Percentiles rank a stretch among this genome's conserved stretches.
Conservation (phyloP, 352 stramenopile genomes). For the Globisporangium polare region DNA sequence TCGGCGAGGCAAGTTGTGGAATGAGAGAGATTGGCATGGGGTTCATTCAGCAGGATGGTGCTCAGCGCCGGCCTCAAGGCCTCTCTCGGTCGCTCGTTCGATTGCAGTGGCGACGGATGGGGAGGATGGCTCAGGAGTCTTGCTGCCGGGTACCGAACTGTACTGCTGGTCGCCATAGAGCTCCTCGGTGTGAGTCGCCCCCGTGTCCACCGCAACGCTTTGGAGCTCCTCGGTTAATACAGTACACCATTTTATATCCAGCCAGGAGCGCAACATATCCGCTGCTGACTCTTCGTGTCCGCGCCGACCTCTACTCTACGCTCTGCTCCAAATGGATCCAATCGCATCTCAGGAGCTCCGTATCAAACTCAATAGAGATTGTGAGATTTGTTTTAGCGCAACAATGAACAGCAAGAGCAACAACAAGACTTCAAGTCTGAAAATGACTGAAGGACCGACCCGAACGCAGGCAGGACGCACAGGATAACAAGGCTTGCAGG, state of each 20-base stretch:
- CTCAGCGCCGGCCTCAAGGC: neutral
- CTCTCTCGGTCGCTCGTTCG: too few relatives aligned
- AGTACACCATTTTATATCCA: neutral
- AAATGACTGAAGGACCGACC: too few relatives aligned
- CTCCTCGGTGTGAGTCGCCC: neutral
- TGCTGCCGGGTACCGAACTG: neutral
- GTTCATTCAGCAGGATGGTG: neutral
- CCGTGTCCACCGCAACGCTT: neutral
- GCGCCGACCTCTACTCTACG: constrained; percentile 1
- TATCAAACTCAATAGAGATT: too few relatives aligned
- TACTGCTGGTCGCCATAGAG: neutral
- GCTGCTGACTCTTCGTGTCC: neutral
- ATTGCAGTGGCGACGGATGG: neutral
- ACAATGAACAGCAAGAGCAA: too few relatives aligned
- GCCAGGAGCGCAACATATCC: neutral
- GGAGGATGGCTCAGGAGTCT: neutral
- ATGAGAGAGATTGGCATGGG: neutral
- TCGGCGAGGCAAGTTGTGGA: constrained; percentile 4
- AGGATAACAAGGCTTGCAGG: too few relatives aligned
- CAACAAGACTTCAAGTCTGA: too few relatives aligned
- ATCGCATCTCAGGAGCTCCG: neutral
- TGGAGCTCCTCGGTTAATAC: neutral
- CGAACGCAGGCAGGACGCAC: too few relatives aligned
- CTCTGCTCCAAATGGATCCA: neutral
- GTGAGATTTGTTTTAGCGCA: too few relatives aligned